Evolutionary conservation across 2,329 filamentous ascomycete genomes (phyloP), one percentile per base, ranked within the genome.

Genomic region (Fusarium gaditjirri): DNA sequence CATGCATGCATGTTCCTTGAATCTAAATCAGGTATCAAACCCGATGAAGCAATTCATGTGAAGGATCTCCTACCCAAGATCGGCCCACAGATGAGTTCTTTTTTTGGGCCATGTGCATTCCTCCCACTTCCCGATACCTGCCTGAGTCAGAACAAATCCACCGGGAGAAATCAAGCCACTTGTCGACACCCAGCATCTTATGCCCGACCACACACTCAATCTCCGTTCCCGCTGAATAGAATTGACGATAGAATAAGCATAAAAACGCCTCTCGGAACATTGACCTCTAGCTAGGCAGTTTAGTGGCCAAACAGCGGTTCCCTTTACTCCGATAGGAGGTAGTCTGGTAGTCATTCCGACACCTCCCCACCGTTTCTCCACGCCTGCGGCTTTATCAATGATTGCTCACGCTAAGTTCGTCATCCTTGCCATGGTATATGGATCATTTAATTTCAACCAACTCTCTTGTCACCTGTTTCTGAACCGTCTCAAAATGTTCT

Each of bases 221-320:
- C 38, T 39, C 27, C 41, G 36, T 43, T 57, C 36, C 62, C 62
- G 31, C 55, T 50, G 33, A 38, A 65, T 46, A 50, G 27, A 54
- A 65, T 46, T 61, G 33, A 59, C 65, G 47, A 68, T 31, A 19
- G 41, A 72, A 65, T 71, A 71, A 72, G 68, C 68, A 72, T 71
- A 71, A 71, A 64, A 71, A 42, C 49, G 58, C 68, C 65, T 49
- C 47, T 71, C 42, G 56, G 65, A 27, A 42, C 13, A 47, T 68
- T 68, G 56, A n/a, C 31, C 23, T 44, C 41, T 23, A 29, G 31
- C 42, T 64, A 62, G n/a, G 44, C 13, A 33, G 17, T 39, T 42
- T 67, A 53, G 31, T 27, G 25, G 16, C 13, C 14, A 44, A 41
- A 36, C 6, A 50, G 44, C 25, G 44, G 57, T 29, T 23, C 19